Conservation (phyloP, 352 stramenopile species). For the Plasmopara halstedii region DNA sequence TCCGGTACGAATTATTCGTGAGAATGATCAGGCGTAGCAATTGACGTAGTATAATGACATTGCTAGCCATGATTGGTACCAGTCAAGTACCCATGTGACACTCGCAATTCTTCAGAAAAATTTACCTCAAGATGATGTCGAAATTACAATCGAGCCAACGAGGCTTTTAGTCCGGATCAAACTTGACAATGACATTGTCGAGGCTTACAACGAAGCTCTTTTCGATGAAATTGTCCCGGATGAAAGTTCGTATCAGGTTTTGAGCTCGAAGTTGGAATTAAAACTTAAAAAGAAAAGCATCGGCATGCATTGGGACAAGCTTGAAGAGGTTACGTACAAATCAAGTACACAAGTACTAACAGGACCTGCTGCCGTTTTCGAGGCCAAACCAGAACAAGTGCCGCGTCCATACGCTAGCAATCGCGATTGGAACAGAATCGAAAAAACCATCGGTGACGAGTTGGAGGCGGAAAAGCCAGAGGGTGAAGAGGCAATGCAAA, state of each 20-base stretch:
- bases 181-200: constrained; percentile 41
- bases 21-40: not conserved
- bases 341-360: constrained; percentile 38
- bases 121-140: constrained; percentile 50
- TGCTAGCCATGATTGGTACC: constrained; percentile 82
- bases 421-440: constrained; percentile 86
- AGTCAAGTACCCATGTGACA: constrained; percentile 71
- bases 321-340: constrained; percentile 51
- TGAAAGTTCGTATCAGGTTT: constrained; percentile 53
- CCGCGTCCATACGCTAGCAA: constrained; percentile 72
- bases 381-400: constrained; percentile 40
- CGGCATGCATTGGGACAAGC: constrained; percentile 63
- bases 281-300: constrained; percentile 67
- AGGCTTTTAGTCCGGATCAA: constrained; percentile 44
- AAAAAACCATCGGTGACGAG: constrained; percentile 70
- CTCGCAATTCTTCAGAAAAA: constrained; percentile 83
- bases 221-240: constrained; percentile 63
- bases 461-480: constrained; percentile 85
- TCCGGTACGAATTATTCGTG: constrained; percentile 21
- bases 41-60: constrained; percentile 4
- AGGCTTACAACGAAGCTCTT: constrained; percentile 53
- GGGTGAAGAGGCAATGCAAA: constrained; percentile 87
- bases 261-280: constrained; percentile 74
- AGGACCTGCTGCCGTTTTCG: constrained; percentile 47
- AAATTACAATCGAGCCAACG: constrained; percentile 43